Evolutionary conservation across 495 filamentous ascomycete species (phyloP).

Genomic region (Cudoniella acicularis): DNA sequence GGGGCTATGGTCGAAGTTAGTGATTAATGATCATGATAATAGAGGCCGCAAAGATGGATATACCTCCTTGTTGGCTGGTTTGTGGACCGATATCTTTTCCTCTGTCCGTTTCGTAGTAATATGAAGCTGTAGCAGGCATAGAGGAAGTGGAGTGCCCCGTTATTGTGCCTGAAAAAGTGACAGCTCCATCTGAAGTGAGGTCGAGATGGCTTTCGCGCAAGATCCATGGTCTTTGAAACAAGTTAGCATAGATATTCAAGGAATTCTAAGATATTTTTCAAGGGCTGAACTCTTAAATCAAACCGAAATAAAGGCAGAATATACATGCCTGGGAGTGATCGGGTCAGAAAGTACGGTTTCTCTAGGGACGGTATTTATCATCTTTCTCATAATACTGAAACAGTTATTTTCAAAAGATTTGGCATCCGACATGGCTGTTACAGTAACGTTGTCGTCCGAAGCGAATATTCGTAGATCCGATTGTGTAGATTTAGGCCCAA

Average conservation of each 20-base stretch:
- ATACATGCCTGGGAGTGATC: conserved; percentile 23
- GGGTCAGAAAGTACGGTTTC: conserved; percentile 29
- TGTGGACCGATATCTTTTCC: neutral
- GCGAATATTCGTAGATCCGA: conserved; percentile 40
- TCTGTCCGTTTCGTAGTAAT: neutral
- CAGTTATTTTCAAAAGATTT: conserved; percentile 32
- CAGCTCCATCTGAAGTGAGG: neutral
- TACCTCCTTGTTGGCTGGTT: neutral
- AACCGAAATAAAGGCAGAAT: no score
- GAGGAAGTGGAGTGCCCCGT: neutral
- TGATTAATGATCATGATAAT: neutral
- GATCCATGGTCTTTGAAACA: neutral
- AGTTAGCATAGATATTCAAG: no score
- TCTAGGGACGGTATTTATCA: conserved; percentile 39
- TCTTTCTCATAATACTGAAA: conserved; percentile 32
- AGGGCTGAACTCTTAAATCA: no score
- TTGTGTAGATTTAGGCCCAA: conserved; percentile 22
- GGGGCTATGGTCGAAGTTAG: no score
- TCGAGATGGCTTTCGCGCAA: neutral
- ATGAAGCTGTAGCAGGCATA: neutral
- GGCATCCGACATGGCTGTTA: conserved; percentile 27
- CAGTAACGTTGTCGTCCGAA: conserved; percentile 36
- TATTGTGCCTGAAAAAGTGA: neutral
- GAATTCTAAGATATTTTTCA: no score
- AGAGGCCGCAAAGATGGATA: no score